Evolutionary conservation across 768 basidiomycete genomes (phyloP).

Genomic region (Amanita pseudoporphyria): DNA sequence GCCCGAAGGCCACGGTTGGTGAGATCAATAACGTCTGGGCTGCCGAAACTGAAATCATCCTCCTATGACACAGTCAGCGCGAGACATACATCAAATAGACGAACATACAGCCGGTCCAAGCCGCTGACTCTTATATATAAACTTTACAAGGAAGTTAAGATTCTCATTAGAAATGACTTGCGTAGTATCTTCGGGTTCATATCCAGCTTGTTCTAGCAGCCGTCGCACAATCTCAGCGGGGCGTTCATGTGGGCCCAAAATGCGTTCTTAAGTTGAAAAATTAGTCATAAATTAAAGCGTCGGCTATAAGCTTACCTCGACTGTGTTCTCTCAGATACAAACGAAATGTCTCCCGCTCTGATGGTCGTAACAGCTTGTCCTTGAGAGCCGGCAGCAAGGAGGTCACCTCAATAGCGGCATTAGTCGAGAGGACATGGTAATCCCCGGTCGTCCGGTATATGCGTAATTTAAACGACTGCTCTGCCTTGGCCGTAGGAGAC

Average conservation of each 20-base stretch:
- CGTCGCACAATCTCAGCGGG: constrained; percentile 81
- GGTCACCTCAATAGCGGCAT: constrained; percentile 55
- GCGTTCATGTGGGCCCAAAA: constrained; percentile 70
- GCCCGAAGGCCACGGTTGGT: constrained; percentile 73
- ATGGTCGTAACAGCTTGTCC: constrained; percentile 38
- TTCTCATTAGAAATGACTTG: constrained; percentile 72
- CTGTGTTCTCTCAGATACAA: constrained; percentile 71
- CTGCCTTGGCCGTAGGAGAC: neutral
- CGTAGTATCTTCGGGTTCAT: constrained; percentile 68
- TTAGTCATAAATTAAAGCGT: neutral
- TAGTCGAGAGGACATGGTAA: constrained; percentile 61
- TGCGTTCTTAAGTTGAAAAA: constrained; percentile 49
- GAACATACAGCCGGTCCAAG: constrained; percentile 27
- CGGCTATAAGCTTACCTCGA: constrained; percentile 35
- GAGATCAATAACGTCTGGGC: constrained; percentile 75
- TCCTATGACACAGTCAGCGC: constrained; percentile 34
- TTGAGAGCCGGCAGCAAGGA: constrained; percentile 57
- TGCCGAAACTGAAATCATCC: constrained; percentile 61
- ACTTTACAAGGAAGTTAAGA: constrained; percentile 77
- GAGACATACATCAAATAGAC: neutral
- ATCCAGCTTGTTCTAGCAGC: constrained; percentile 84
- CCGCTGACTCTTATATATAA: constrained; percentile 77
- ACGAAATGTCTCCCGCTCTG: constrained; percentile 51
- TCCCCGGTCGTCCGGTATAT: constrained; percentile 69
- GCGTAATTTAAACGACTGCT: neutral